Evolutionary conservation across 2,329 filamentous ascomycete species (phyloP).

Genomic region (Colletotrichum sp.): DNA sequence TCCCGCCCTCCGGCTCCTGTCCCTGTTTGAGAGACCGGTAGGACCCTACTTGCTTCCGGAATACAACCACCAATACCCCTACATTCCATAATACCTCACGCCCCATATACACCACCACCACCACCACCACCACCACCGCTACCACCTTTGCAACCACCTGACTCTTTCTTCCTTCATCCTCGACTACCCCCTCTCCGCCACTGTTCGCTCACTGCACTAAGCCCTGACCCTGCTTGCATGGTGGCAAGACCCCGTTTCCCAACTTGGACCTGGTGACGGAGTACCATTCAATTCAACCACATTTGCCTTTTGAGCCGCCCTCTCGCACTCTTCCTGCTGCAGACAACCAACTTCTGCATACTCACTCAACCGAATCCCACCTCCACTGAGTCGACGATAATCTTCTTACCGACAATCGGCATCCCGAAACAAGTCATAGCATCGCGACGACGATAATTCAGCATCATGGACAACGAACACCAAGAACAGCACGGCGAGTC

Average conservation of each 20-base stretch:
- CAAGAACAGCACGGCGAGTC: constrained; percentile 23
- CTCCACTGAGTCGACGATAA: background rate
- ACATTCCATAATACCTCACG: constrained; percentile 18
- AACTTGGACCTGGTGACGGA: constrained; percentile 17
- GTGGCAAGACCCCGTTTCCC: constrained; percentile 22
- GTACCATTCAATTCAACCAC: constrained; percentile 7
- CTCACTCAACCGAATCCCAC: background rate
- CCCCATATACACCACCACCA: constrained; percentile 11
- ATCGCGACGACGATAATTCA: background rate
- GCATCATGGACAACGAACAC: constrained; percentile 26
- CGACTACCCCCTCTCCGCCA: constrained; percentile 15
- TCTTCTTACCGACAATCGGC: background rate
- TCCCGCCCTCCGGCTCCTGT: constrained; percentile 25
- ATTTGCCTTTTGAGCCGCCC: constrained; percentile 12
- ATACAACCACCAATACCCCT: constrained; percentile 18
- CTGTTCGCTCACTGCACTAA: background rate
- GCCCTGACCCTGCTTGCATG: constrained; percentile 18
- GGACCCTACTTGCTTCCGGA: constrained; percentile 22
- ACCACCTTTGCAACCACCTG: constrained; percentile 13
- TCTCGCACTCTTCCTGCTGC: background rate
- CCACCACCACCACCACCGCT: constrained; percentile 10
- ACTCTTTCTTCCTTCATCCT: constrained; percentile 8
- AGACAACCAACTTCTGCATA: background rate
- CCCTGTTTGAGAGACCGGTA: constrained; percentile 15
- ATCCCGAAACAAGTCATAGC: background rate